Percentiles rank a stretch among this genome's conserved stretches.
These are phyloP conservation scores for Syncephalis plumigaleata DNA, from an alignment of 371 early-diverging fungal genomes.

Conservation along the genomic window DNA sequence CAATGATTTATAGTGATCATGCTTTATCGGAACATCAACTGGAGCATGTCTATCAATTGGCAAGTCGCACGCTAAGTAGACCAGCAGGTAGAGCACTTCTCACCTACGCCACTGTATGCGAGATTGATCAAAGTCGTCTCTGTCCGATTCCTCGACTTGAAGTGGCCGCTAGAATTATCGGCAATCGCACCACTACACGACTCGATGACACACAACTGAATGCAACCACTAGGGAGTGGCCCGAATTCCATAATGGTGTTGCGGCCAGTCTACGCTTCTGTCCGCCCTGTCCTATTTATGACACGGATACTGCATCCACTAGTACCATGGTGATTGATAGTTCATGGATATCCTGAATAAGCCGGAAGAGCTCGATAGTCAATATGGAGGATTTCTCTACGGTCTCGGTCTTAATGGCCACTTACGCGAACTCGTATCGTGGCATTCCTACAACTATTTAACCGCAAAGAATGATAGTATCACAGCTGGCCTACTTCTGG, in stretches of 20 bases:
- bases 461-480: conserved; percentile 41
- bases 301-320: too few relatives aligned
- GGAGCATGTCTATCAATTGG: conserved; percentile 20
- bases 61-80: conserved; percentile 41
- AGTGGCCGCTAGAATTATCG: conserved; percentile 39
- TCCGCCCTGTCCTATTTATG: conserved; percentile 2
- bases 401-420: conserved; percentile 69
- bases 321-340: conserved; percentile 15
- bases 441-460: conserved; percentile 43
- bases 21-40: conserved; percentile 30
- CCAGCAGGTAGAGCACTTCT: conserved; percentile 49
- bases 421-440: conserved; percentile 33
- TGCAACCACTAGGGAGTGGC: conserved; percentile 46
- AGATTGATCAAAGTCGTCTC: conserved; percentile 14
- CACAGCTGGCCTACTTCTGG: conserved; percentile 54
- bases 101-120: conserved; percentile 32
- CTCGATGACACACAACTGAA: conserved; percentile 22
- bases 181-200: conserved; percentile 28
- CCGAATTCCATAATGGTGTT: conserved; percentile 74
- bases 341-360: conserved; percentile 68
- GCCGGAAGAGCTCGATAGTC: conserved; percentile 23
- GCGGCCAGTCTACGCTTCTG: conserved; percentile 50
- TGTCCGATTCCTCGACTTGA: conserved; percentile 32
- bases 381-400: conserved; percentile 67
- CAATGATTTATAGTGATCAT: conserved; percentile 7